Conservation (phyloP, 1,139 yeast genomes). For the Blastobotrys elegans region DNA sequence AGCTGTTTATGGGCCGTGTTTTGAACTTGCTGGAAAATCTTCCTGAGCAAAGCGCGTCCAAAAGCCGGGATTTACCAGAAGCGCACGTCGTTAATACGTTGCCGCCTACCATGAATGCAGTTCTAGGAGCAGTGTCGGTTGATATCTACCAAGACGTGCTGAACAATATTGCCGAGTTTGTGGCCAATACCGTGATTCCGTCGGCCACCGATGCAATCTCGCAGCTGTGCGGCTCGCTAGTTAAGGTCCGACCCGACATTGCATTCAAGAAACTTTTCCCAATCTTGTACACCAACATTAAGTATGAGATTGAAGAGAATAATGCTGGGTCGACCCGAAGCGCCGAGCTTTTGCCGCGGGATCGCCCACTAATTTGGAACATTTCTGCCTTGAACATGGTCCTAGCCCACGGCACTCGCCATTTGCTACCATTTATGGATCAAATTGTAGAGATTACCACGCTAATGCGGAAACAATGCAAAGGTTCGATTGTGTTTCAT, state of each 20-base stretch:
- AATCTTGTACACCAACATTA: conserved; percentile 48
- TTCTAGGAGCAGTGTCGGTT: conserved; percentile 67
- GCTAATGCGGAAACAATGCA: conserved; percentile 52
- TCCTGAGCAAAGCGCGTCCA: conserved; percentile 40
- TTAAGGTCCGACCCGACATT: conserved; percentile 52
- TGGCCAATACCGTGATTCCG: conserved; percentile 56
- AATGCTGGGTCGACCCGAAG: conserved; percentile 78
- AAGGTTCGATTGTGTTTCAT: conserved; percentile 52
- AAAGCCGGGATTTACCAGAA: conserved; percentile 32
- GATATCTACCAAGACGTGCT: conserved; percentile 52
- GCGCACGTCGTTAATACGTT: conserved; percentile 48
- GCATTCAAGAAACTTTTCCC: conserved; percentile 46
- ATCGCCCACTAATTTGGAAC: conserved; percentile 71
- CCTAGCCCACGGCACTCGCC: conserved; percentile 59
- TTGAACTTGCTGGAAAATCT: conserved; percentile 69
- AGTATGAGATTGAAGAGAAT: conserved; percentile 70
- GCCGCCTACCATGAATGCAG: conserved; percentile 61
- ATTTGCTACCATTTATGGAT: conserved; percentile 42
- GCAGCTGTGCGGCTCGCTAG: conserved; percentile 63
- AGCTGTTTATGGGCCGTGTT: conserved; percentile 53
- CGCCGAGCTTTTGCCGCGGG: conserved; percentile 66
- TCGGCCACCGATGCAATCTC: conserved; percentile 66
- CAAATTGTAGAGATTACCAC: conserved; percentile 50
- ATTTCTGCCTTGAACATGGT: conserved; percentile 67
- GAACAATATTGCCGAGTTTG: conserved; percentile 51